Conservation (phyloP, 2,329 filamentous ascomycete species). For the Paracorniculantispora psalliotae region DNA sequence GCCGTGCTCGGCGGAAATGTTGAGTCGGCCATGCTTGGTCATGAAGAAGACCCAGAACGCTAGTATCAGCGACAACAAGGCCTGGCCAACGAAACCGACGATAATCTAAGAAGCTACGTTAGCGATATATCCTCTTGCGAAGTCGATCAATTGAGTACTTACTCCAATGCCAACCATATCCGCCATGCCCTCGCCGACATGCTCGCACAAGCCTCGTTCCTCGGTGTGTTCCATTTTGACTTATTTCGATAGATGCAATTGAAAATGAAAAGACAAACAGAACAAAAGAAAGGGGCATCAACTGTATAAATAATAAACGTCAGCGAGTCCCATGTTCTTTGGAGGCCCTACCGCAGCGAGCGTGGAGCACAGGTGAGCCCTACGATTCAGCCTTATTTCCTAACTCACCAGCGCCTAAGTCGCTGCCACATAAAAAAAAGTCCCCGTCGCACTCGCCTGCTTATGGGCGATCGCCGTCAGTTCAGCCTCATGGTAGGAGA, state of each 20-base stretch:
- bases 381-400: neutral
- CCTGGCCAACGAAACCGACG: conserved; percentile 28
- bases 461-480: neutral
- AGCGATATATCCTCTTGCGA: neutral
- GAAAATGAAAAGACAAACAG: neutral
- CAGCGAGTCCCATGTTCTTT: neutral
- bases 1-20: conserved; percentile 23
- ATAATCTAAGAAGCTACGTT: conserved; percentile 21
- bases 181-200: conserved; percentile 24
- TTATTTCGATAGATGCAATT: neutral
- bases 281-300: neutral
- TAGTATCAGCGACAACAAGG: conserved; percentile 22
- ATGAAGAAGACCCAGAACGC: conserved; percentile 30
- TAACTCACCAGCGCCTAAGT: neutral
- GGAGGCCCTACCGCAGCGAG: neutral
- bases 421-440: neutral
- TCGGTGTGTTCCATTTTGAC: neutral
- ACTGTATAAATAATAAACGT: neutral
- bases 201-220: conserved; percentile 17
- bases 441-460: neutral
- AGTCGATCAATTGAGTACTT: conserved; percentile 12
- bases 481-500: neutral
- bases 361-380: neutral
- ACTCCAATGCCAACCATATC: conserved; percentile 30
- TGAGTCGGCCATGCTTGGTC: conserved; percentile 24